Evolutionary conservation across 495 filamentous ascomycete genomes (phyloP).

Genomic region (Parathielavia appendiculata): DNA sequence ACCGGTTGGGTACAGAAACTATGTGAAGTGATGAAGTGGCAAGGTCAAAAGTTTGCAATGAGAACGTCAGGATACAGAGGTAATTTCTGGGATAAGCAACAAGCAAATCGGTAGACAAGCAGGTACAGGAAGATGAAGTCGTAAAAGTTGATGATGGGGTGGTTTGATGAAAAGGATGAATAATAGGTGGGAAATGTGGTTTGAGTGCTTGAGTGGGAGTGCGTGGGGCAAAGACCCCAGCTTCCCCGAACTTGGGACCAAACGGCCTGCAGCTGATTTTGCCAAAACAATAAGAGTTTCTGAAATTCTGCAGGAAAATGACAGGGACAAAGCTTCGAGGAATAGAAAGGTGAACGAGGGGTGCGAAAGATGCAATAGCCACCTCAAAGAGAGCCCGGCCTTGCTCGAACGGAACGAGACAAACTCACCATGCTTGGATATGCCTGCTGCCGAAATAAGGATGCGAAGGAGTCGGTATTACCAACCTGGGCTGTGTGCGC

Average conservation of each 20-base stretch:
- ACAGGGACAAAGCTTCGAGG: neutral
- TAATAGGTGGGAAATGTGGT: neutral
- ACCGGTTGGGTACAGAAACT: slow-evolving; percentile 10
- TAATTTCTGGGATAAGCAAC: slow-evolving; percentile 13
- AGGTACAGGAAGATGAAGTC: neutral
- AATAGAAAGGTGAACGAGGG: neutral
- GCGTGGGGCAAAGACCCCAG: neutral
- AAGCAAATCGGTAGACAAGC: slow-evolving; percentile 3
- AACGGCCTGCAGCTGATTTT: neutral
- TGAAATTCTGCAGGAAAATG: neutral
- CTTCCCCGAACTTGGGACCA: neutral
- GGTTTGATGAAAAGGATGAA: neutral
- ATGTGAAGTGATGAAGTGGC: neutral
- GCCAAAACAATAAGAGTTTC: neutral
- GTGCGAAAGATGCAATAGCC: neutral
- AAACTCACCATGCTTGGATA: slow-evolving; percentile 63
- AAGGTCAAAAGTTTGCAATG: slow-evolving; percentile 6
- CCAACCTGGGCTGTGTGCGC: slow-evolving; percentile 45
- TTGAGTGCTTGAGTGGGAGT: neutral
- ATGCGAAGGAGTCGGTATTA: slow-evolving; percentile 76
- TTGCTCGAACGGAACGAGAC: neutral
- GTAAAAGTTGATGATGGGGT: neutral
- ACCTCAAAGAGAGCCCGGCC: neutral
- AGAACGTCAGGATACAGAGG: neutral
- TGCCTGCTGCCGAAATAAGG: slow-evolving; percentile 65